Evolutionary conservation across 257 asterid species (phyloP), one percentile per base, ranked within the genome.

Genomic region (Asclepias syriaca): DNA sequence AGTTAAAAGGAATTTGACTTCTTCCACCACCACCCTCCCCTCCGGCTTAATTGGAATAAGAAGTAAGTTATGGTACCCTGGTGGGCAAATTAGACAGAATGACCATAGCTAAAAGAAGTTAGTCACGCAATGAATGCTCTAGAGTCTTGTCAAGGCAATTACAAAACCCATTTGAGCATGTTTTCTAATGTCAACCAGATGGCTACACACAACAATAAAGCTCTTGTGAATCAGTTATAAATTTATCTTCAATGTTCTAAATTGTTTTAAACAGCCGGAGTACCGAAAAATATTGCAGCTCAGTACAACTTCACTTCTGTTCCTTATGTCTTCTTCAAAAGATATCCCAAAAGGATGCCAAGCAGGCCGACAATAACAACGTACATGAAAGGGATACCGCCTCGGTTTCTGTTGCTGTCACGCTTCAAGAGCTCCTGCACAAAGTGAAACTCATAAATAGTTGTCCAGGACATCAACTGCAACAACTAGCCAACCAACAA

Each of bases 341-440:
- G 80, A 79, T 86, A 93, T 24, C 97, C 98, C 85, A 93, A 63
- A 16, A 93, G 72, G 72, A 91, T 77, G 81, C 97, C 92, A 48
- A 91, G 58, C 83, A 91, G 82, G 66, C 92, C 97, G 29, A 89
- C 75, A 21, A 87, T 73, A 76, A 91, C 48, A 64, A 87, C 96
- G 39, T 90, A 93, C 75, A 84, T 80, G 76, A 87, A 71, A 7
- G 97, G 88, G 76, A 89, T 74, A 46, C 96, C 96, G 32, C 90
- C 88, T 19, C 75, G 72, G 79, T 71, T 81, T 79, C 65, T 86
- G 83, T 66, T 84, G 78, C 86, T 78, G 73, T 84, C 87, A 59
- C 88, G 96, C 87, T 85, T 86, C 92, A 89, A 80, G 18, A 88
- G 72, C 67, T 90, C 97, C 98, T 90, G 84, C 78, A 77, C 9